Percentiles rank a stretch among this genome's conserved stretches.
phyloP scores from a whole-genome alignment of 345 rosid genomes.

The Pugionium cornutum region DNA sequence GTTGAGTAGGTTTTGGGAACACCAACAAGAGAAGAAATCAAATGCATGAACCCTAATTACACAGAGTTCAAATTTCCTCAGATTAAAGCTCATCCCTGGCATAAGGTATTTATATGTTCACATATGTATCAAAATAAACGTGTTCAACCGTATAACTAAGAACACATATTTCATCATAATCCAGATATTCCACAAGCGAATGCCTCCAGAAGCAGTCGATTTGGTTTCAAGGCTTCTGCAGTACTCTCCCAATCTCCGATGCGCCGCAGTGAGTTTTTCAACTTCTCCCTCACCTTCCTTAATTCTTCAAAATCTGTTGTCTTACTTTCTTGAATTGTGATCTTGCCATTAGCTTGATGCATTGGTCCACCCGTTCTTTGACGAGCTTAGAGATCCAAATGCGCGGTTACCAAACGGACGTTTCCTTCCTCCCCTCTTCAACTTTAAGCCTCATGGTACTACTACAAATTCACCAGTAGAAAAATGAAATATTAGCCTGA shows the following conservation, averaged over 20 bases:
- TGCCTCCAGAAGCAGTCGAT: constrained; percentile 74
- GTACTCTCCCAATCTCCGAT: constrained; percentile 92
- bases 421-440: constrained; percentile 91
- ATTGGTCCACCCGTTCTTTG: constrained; percentile 89
- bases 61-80: constrained; percentile 94
- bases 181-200: constrained; percentile 90
- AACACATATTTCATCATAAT: constrained; percentile 18
- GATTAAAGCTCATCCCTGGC: constrained; percentile 47
- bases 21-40: constrained; percentile 96
- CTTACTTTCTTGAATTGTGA: constrained; percentile 18
- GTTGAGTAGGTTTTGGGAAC: constrained; percentile 80
- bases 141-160: not conserved
- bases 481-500: not conserved
- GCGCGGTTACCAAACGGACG: constrained; percentile 84
- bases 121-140: too few relatives aligned
- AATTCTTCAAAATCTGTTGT: constrained; percentile 1
- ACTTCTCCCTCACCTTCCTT: constrained; percentile 6
- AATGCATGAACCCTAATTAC: constrained; percentile 99
- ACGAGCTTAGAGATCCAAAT: constrained; percentile 86
- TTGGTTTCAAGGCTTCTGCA: constrained; percentile 90
- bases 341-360: constrained; percentile 65
- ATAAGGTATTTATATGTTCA: constrained; percentile 51
- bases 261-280: constrained; percentile 73
- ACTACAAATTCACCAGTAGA: not conserved
- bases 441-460: constrained; percentile 84